Evolutionary conservation across 768 basidiomycete species (phyloP).

Genomic region (Tylopilus plumbeoviolaceoides): DNA sequence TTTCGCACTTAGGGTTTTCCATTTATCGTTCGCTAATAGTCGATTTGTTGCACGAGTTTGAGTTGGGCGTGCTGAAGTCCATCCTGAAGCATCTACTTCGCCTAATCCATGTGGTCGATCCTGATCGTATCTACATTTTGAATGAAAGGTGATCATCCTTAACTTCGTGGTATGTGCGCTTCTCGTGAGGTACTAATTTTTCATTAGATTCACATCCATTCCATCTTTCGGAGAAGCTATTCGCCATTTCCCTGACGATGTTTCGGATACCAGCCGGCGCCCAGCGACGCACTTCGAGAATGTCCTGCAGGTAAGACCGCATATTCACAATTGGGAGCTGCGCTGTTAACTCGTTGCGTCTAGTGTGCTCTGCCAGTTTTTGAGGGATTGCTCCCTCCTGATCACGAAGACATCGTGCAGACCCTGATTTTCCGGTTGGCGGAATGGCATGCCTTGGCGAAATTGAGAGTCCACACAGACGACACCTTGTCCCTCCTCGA

Average conservation of each 20-base stretch:
- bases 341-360: too few relatives aligned
- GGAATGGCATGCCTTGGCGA: slow-evolving; percentile 15
- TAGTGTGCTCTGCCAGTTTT: slow-evolving; percentile 30
- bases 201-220: not conserved
- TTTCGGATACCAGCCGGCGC: slow-evolving; percentile 36
- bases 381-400: slow-evolving; percentile 33
- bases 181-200: not conserved
- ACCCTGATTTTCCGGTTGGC: slow-evolving; percentile 19
- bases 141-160: not conserved
- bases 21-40: not conserved
- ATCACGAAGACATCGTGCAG: slow-evolving; percentile 19
- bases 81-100: not conserved
- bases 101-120: not conserved
- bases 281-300: slow-evolving; percentile 10
- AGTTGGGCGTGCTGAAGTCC: not conserved
- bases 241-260: slow-evolving; percentile 32
- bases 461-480: not conserved
- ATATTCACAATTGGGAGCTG: too few relatives aligned
- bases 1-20: not conserved
- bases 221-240: slow-evolving; percentile 22
- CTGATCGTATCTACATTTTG: not conserved
- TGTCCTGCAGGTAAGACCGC: slow-evolving; percentile 10
- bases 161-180: too few relatives aligned
- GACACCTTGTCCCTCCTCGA: not conserved
- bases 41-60: not conserved